Conservation (phyloP, 495 filamentous ascomycete species). For the Aspergillus nidulans region DNA sequence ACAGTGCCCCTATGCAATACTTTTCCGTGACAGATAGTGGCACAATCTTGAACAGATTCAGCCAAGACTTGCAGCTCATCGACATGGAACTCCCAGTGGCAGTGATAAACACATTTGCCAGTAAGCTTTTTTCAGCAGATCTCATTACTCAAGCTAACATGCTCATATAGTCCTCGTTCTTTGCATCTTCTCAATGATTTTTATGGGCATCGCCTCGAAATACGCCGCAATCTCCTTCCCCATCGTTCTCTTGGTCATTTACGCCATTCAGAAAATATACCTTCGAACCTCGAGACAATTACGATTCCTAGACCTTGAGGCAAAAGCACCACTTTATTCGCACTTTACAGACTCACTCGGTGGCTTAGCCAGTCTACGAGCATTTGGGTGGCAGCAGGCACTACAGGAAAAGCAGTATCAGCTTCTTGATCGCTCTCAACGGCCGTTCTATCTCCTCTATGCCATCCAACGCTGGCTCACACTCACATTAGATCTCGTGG, state of each 20-base stretch:
- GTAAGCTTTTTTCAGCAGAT: constrained; percentile 14
- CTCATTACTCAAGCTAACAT: not conserved
- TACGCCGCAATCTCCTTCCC: constrained; percentile 52
- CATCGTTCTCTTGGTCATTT: constrained; percentile 42
- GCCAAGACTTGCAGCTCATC: constrained; percentile 57
- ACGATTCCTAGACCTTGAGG: constrained; percentile 58
- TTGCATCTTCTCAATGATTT: constrained; percentile 45
- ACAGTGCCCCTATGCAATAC: constrained; percentile 42
- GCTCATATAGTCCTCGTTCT: constrained; percentile 30
- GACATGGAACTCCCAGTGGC: constrained; percentile 52
- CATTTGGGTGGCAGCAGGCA: constrained; percentile 51
- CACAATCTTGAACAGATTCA: constrained; percentile 50
- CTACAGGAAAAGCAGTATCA: constrained; percentile 43
- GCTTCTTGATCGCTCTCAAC: constrained; percentile 54
- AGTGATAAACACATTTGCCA: constrained; percentile 45
- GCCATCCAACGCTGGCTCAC: constrained; percentile 51
- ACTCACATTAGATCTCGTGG: constrained; percentile 46
- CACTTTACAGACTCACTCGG: constrained; percentile 53
- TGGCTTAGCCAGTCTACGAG: constrained; percentile 49
- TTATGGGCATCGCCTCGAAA: constrained; percentile 45
- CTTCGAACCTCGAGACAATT: constrained; percentile 62
- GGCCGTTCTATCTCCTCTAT: constrained; percentile 56
- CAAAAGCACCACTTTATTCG: constrained; percentile 55
- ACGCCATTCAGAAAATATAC: constrained; percentile 56
- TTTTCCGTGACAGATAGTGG: constrained; percentile 46